Evolutionary conservation across 768 basidiomycete genomes (phyloP).

Genomic region (Russula abietina): DNA sequence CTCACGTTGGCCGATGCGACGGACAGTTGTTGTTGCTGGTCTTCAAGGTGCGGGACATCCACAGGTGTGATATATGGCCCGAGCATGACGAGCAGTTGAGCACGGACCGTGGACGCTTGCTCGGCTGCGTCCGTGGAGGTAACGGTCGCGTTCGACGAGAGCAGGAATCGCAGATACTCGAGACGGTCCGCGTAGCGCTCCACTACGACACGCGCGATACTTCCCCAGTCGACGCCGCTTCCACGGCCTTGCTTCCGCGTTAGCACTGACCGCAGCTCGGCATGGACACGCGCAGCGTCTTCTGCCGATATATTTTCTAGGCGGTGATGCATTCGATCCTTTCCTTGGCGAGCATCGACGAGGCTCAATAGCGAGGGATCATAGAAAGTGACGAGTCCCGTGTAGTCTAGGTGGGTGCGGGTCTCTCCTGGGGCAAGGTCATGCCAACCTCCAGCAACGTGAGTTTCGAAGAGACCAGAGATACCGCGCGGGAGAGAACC

Average conservation of each 20-base stretch:
- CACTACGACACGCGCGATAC: too few species aligned
- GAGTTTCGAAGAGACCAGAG: conserved; percentile 17
- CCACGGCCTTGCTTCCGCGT: too few species aligned
- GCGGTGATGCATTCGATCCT: too few species aligned
- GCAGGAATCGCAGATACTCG: too few species aligned
- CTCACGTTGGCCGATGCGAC: too few species aligned
- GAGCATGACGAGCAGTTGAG: conserved; percentile 20
- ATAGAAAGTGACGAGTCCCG: too few species aligned
- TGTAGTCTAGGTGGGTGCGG: conserved; percentile 38
- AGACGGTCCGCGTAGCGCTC: too few species aligned
- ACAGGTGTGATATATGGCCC: too few species aligned
- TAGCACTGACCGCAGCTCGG: conserved; percentile 31
- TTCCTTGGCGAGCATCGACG: too few species aligned
- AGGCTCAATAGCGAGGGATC: too few species aligned
- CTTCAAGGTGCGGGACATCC: conserved; percentile 12
- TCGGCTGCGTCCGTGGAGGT: not conserved
- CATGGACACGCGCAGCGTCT: conserved; percentile 29
- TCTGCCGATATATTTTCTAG: conserved; percentile 29
- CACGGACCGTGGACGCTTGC: conserved; percentile 9
- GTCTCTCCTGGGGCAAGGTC: conserved; percentile 40
- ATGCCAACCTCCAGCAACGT: conserved; percentile 39
- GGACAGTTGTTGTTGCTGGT: not conserved
- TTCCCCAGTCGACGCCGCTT: too few species aligned
- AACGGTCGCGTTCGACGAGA: too few species aligned
- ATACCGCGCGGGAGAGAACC: not conserved